Base-by-base conservation (phyloP, 2,329 filamentous ascomycete genomes). In the Septoria linicola region DNA sequence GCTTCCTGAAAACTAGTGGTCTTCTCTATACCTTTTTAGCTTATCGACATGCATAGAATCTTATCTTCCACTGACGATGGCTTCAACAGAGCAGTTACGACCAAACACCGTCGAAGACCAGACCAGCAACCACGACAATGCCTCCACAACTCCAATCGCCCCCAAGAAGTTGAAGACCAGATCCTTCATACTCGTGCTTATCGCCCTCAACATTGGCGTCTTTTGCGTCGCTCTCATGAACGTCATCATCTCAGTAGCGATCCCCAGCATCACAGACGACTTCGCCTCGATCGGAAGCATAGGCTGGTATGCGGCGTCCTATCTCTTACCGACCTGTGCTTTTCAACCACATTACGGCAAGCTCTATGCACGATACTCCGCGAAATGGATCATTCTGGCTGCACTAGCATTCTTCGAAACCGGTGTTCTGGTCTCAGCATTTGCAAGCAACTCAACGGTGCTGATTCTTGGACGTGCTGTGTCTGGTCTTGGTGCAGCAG, bases 241-340 rank as follows among this genome's bases (percentile, higher is more conserved):
- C 44, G 25, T 31, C 23, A 48, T 48, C 20, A 40, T 48, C 6
- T 17, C 44, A n/a, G 25, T 39, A 8, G 71, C 71, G 0, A 70
- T 72, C 13, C 72, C 72, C 0, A 66, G 65, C 16, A 73, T 73
- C 36, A 73, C 72, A 1, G 66, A 64, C 8, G 63, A 68, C 3
- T 74, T 73, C 63, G 64, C 71, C 54, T 65, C 61, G 14, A 59
- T 73, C 8, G 59, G 63, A 8, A 70, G 73, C 59, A 67, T 73
- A 3, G 70, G 69, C 3, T 74, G 72, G 71, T 73, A 73, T 48
- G 70, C 67, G n/a, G 47, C 51, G 3, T 41, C 58, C 11, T 62
- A 43, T 13, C 16, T 43, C 2, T 11, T 43, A 8, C 41, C 41
- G 1, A 43, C 41, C 16, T 43, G 41, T n/a, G 41, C 41, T 2